Conservation (phyloP, 768 basidiomycete species). For the Macrocybe gigantea region DNA sequence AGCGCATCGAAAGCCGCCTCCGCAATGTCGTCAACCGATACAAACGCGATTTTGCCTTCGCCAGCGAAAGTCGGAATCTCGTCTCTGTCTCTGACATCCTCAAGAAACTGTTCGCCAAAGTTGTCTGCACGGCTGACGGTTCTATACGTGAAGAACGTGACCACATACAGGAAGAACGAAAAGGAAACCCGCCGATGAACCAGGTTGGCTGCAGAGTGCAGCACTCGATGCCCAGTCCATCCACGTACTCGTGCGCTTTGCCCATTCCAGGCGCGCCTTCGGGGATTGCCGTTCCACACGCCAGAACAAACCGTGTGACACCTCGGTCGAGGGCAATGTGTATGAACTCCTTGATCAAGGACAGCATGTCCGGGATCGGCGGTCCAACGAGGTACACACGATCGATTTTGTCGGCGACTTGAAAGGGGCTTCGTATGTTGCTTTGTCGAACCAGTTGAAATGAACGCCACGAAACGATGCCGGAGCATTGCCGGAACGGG, state of each 20-base stretch:
- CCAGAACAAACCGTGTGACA: slow-evolving; percentile 26
- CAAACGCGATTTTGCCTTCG: slow-evolving; percentile 16
- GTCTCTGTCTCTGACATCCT: slow-evolving; percentile 8
- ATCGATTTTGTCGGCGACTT: slow-evolving; percentile 12
- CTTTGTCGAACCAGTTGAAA: slow-evolving; percentile 30
- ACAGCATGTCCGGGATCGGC: slow-evolving; percentile 8
- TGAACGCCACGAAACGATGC: slow-evolving; percentile 17
- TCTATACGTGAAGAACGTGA: not conserved
- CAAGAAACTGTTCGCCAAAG: slow-evolving; percentile 2
- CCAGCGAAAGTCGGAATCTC: slow-evolving; percentile 13
- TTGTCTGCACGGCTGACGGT: slow-evolving; percentile 9
- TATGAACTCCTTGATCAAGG: slow-evolving; percentile 23
- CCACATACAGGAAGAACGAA: not conserved
- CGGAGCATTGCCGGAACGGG: slow-evolving; percentile 16
- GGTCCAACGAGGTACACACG: slow-evolving; percentile 26
- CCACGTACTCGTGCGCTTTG: slow-evolving; percentile 28
- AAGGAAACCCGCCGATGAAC: slow-evolving; percentile 20
- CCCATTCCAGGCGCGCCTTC: slow-evolving; percentile 20
- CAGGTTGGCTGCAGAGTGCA: slow-evolving; percentile 26
- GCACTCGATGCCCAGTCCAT: slow-evolving; percentile 23
- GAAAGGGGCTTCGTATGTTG: slow-evolving; percentile 26
- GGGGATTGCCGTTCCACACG: slow-evolving; percentile 18
- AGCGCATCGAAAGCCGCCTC: slow-evolving; percentile 20
- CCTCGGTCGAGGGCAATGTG: slow-evolving; percentile 23
- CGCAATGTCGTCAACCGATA: slow-evolving; percentile 23